Evolutionary conservation across 352 stramenopile genomes (phyloP), one percentile per base, ranked within the genome.

Genomic region (Phytopythium boreale): DNA sequence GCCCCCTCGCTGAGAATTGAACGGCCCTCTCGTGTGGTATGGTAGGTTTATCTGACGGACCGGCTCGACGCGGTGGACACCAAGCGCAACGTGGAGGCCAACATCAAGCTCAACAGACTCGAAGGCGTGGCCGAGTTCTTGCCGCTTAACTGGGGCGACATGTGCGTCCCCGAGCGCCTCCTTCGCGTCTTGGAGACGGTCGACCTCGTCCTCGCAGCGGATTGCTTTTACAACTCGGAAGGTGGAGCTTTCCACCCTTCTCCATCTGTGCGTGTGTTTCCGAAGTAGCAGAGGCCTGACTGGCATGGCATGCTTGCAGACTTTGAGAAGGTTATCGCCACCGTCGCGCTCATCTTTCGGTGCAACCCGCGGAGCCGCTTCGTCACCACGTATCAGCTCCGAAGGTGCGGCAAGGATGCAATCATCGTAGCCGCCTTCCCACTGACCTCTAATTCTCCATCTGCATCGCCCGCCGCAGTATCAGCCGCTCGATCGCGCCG

Each of bases 181-280:
- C 12, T 75, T 2, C 51, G 64, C 0, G 44, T 75, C 14, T 77
- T 89, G 4, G 24, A 55, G 34, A 68, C 63, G 0, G 75, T 89
- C 20, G 65, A 89, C 41, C 55, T 89, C 1, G 51, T 91, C 24
- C 61, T 91, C 27, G 82, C 80, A 3, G 80, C 82, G 7, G 82
- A 91, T 61, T 91, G 82, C 66, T 89, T 91, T 56, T 91, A 91
- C 57, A 75, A 76, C 27, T 87, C 79, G 20, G 46, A 89, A 77
- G 80, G 82, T 88, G 50, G 1, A 26, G 37, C 9, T 17, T 39
- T 6, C 17, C 52, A 12, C 31, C 4, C 2, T 34, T 19, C n/a
- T 20, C 17, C 41, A 12, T n/a, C n/a, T n/a, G n/a, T 22, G 41
- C 41, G 22, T 5, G 19, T 26, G 43, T 24, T 20, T 14, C n/a